These are phyloP conservation scores for Draba incana DNA, from an alignment of 345 rosid genomes.

Conservation along the genomic window DNA sequence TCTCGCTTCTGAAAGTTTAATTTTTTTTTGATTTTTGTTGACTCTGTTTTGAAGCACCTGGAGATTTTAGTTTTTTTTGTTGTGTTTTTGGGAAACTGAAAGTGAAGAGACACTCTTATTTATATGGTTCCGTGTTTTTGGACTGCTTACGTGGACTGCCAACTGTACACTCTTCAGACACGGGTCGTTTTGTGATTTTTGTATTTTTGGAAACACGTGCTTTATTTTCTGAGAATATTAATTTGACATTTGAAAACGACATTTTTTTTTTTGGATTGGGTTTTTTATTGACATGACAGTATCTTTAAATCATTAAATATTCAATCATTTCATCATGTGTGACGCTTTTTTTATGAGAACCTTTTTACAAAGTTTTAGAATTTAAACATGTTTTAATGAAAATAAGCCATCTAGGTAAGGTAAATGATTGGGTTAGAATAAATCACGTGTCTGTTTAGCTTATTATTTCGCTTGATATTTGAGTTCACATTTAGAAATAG, in stretches of 20 bases:
- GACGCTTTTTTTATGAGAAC: conserved; percentile 16
- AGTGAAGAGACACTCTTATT: conserved; percentile 30
- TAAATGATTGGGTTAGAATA: conserved; percentile 24
- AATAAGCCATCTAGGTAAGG: conserved; percentile 21
- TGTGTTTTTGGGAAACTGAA: conserved; percentile 31
- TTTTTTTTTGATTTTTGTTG: background rate
- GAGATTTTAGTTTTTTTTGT: background rate
- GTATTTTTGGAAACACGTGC: conserved; percentile 38
- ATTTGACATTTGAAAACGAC: background rate
- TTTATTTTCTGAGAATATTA: conserved; percentile 16
- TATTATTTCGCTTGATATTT: background rate
- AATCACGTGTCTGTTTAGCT: conserved; percentile 27
- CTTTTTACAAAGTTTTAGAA: conserved; percentile 12
- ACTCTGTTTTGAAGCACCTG: conserved; percentile 27
- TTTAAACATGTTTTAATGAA: conserved; percentile 28
- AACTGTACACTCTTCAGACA: conserved; percentile 40
- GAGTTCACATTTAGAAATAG: conserved; percentile 12
- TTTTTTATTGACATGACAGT: conserved; percentile 2
- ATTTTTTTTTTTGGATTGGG: background rate
- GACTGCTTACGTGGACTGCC: conserved; percentile 19
- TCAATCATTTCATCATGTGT: conserved; percentile 28
- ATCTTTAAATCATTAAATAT: background rate
- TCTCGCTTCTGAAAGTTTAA: background rate
- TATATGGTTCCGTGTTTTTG: conserved; percentile 41
- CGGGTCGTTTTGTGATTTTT: conserved; percentile 18